Conservation (phyloP, 345 rosid genomes). For the Melaleuca quinquenervia region DNA sequence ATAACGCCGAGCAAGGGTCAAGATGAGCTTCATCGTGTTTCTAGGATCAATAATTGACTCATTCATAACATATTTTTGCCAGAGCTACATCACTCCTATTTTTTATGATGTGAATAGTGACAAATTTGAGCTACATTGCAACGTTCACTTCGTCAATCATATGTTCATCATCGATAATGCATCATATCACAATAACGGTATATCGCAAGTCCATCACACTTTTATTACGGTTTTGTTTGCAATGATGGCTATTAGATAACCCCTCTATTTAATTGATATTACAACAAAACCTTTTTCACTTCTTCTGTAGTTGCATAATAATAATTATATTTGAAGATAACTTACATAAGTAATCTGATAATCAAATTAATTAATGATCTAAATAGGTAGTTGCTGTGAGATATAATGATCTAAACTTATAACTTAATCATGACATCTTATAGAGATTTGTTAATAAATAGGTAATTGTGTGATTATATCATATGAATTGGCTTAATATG, state of each 20-base stretch:
- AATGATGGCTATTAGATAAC: background rate
- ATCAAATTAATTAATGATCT: background rate
- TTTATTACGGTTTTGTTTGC: background rate
- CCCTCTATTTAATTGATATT: background rate
- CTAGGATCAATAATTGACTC: background rate
- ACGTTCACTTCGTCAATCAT: background rate
- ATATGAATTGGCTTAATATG: background rate
- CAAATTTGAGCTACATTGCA: background rate
- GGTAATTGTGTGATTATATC: background rate
- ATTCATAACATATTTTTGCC: background rate
- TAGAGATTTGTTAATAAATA: background rate
- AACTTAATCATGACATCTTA: background rate
- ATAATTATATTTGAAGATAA: background rate
- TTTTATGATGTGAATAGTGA: background rate
- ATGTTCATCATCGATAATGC: background rate
- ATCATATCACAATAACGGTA: background rate
- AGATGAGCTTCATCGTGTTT: background rate
- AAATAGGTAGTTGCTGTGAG: too few species aligned
- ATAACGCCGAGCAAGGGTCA: background rate
- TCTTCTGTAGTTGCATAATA: background rate
- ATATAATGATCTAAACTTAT: background rate
- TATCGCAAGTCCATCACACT: background rate
- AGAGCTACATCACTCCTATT: background rate
- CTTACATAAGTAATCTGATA: background rate
- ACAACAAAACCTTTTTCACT: background rate